Conservation (phyloP, 768 basidiomycete genomes). For the Boletellus emodensis region DNA sequence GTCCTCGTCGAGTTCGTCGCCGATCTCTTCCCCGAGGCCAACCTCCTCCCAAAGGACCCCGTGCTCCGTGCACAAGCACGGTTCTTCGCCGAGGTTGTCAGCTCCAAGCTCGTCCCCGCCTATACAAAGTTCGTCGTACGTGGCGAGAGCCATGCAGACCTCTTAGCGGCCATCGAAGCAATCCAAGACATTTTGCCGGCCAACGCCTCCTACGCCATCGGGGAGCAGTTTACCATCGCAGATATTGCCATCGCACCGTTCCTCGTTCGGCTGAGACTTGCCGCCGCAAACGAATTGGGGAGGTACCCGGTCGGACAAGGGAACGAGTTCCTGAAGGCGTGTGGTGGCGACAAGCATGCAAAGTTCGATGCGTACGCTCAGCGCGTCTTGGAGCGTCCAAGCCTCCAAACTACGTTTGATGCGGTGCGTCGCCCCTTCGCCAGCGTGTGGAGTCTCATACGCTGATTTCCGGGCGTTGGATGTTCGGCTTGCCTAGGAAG, state of each 20-base stretch:
- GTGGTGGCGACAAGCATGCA: constrained; percentile 41
- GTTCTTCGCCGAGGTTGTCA: constrained; percentile 57
- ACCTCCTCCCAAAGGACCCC: constrained; percentile 52
- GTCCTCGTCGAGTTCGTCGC: constrained; percentile 65
- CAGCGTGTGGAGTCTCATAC: neutral
- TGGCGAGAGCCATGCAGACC: constrained; percentile 38
- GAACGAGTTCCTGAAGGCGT: constrained; percentile 36
- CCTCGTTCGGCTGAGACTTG: constrained; percentile 46
- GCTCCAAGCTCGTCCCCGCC: constrained; percentile 41
- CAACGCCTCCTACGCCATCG: constrained; percentile 35
- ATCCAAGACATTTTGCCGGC: constrained; percentile 49
- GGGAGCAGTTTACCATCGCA: constrained; percentile 42
- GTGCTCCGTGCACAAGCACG: constrained; percentile 55
- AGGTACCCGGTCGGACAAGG: constrained; percentile 47
- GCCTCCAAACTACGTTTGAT: constrained; percentile 53
- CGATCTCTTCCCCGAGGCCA: constrained; percentile 48
- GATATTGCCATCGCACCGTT: constrained; percentile 61
- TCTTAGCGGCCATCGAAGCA: constrained; percentile 42
- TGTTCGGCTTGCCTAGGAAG: constrained; percentile 10
- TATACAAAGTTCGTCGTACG: constrained; percentile 36
- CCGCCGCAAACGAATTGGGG: constrained; percentile 49
- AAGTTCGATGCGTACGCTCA: constrained; percentile 46
- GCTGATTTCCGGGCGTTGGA: neutral
- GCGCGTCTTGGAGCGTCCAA: constrained; percentile 48
- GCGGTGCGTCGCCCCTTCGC: constrained; percentile 34